Percentiles rank a stretch among this genome's conserved stretches.
phyloP scores from a whole-genome alignment of 331 rosid species.

The Arachis monticola region DNA sequence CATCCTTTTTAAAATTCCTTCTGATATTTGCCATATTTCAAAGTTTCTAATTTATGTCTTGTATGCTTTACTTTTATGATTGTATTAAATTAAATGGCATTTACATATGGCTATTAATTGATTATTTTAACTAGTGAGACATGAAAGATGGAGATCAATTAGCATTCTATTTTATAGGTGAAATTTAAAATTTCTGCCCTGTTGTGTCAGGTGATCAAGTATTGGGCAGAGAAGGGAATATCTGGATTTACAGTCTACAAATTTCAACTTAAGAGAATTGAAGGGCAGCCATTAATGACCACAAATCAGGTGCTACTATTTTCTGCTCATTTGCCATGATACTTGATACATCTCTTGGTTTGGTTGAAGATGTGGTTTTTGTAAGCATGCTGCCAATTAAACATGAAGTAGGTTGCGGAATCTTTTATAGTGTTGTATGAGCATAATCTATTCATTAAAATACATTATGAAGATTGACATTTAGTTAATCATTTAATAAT shows the following conservation, averaged over 20 bases:
- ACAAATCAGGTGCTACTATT: constrained; percentile 77
- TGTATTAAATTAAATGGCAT: neutral
- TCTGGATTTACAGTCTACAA: constrained; percentile 92
- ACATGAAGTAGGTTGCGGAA: neutral
- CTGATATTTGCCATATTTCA: no score
- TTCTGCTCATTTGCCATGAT: constrained; percentile 20
- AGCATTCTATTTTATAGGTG: neutral
- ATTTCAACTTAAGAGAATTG: constrained; percentile 82
- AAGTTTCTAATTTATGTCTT: neutral
- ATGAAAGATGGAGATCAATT: neutral
- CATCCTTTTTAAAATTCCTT: no score
- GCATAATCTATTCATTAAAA: neutral
- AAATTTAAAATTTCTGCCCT: neutral
- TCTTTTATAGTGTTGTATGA: neutral
- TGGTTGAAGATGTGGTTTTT: neutral
- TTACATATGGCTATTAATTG: neutral
- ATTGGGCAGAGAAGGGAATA: constrained; percentile 94
- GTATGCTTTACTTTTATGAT: neutral
- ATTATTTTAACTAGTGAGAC: neutral
- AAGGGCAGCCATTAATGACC: constrained; percentile 82
- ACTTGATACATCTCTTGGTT: neutral
- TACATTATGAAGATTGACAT: neutral
- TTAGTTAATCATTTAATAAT: no score
- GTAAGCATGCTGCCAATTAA: no score
- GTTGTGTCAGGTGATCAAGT: constrained; percentile 67